Percentiles rank a stretch among this genome's conserved stretches.
Conservation (phyloP, 495 filamentous ascomycete genomes). For the Bathelium albidoporum region DNA sequence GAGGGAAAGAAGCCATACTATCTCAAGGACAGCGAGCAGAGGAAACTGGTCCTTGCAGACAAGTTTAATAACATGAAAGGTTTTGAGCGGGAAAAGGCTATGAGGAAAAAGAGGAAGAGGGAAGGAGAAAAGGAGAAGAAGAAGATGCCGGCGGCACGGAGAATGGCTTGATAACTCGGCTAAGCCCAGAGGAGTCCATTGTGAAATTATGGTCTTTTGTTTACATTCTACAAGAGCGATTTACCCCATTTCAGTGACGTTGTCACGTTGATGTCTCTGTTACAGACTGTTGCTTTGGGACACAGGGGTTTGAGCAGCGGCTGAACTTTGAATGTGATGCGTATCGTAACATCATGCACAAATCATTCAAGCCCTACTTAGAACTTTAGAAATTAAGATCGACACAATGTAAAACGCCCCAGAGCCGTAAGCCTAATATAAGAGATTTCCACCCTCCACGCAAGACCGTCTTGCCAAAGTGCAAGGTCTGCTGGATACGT, state of each 20-base stretch:
- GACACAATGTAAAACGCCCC: not conserved
- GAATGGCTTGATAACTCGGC: not conserved
- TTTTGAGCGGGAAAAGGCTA: constrained; percentile 64
- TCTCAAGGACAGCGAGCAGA: constrained; percentile 81
- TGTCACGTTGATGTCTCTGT: too few species aligned
- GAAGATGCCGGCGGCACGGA: constrained; percentile 57
- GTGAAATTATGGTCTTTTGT: too few species aligned
- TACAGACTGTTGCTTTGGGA: too few species aligned
- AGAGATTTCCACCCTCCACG: not conserved
- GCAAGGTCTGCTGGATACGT: not conserved
- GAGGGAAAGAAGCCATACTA: constrained; percentile 91
- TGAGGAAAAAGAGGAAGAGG: constrained; percentile 83
- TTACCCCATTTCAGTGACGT: too few species aligned
- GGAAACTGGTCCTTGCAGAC: constrained; percentile 69
- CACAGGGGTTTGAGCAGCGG: too few species aligned
- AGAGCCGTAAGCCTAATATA: not conserved
- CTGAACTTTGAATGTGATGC: not conserved
- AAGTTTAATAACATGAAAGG: constrained; percentile 71
- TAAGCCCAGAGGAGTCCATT: not conserved
- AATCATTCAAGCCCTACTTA: constrained; percentile 1
- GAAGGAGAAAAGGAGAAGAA: constrained; percentile 67
- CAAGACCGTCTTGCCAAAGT: not conserved
- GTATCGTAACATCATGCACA: not conserved
- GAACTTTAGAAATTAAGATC: constrained; percentile 3
- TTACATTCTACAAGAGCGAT: too few species aligned